Conservation (phyloP, 2,329 filamentous ascomycete genomes). For the Tolypocladium inflatum region DNA sequence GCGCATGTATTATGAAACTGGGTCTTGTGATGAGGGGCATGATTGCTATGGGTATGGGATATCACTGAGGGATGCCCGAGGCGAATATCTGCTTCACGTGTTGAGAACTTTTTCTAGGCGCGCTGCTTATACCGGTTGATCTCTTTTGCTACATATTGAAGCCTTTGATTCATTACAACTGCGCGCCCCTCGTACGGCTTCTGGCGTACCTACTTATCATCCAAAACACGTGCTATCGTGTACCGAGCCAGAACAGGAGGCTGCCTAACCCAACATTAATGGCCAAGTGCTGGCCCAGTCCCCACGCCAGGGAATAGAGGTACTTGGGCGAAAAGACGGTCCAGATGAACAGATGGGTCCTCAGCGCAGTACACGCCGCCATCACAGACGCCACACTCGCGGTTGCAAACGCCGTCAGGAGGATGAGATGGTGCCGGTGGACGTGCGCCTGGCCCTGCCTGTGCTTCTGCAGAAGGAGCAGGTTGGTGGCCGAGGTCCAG, state of each 20-base stretch:
- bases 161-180: background rate
- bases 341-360: constrained; percentile 95
- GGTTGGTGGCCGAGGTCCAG: constrained; percentile 63
- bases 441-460: constrained; percentile 15
- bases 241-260: constrained; percentile 44
- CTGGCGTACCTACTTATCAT: background rate
- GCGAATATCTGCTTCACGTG: background rate
- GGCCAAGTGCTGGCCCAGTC: constrained; percentile 66
- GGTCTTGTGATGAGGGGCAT: background rate
- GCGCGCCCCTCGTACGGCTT: too few relatives aligned
- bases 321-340: constrained; percentile 98
- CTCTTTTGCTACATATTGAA: background rate
- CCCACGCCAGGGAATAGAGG: constrained; percentile 86
- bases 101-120: background rate
- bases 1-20: constrained; percentile 3
- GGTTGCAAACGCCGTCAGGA: constrained; percentile 63
- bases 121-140: background rate
- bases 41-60: background rate
- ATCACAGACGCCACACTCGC: constrained; percentile 65
- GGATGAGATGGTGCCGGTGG: constrained; percentile 44
- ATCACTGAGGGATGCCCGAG: background rate
- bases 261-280: constrained; percentile 59
- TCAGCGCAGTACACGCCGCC: constrained; percentile 73
- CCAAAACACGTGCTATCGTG: constrained; percentile 3
- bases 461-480: constrained; percentile 40